A percentile compares a stretch with the other conserved stretches of the same genome.
phyloP scores from a whole-genome alignment of 2,329 filamentous ascomycete species.

The Cadophora sp. region DNA sequence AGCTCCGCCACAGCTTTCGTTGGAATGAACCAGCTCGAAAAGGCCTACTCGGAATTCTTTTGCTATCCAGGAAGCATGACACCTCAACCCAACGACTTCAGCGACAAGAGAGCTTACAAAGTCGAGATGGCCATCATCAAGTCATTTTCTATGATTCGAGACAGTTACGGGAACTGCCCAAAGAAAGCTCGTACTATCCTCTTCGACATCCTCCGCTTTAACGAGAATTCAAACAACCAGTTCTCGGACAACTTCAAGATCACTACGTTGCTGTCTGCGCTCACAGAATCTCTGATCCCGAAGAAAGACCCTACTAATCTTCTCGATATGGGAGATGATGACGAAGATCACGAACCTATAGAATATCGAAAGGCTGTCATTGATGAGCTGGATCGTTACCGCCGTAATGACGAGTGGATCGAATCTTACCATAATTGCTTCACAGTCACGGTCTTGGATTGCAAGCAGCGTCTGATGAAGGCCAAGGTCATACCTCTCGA shows the following conservation, averaged over 20 bases:
- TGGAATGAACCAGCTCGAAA: constrained; percentile 83
- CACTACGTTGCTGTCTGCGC: constrained; percentile 73
- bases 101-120: constrained; percentile 82
- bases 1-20: constrained; percentile 75
- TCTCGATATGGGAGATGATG: constrained; percentile 51
- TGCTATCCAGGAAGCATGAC: constrained; percentile 80
- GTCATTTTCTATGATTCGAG: constrained; percentile 80
- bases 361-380: constrained; percentile 52
- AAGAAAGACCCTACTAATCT: constrained; percentile 47
- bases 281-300: constrained; percentile 65
- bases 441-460: constrained; percentile 67
- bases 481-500: constrained; percentile 63
- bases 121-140: constrained; percentile 84
- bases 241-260: constrained; percentile 93
- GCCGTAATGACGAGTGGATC: constrained; percentile 73
- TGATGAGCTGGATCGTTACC: constrained; percentile 71
- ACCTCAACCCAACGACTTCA: constrained; percentile 89
- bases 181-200: constrained; percentile 82
- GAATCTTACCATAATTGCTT: constrained; percentile 72
- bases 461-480: constrained; percentile 69
- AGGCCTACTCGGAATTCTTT: constrained; percentile 86
- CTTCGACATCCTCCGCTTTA: constrained; percentile 87
- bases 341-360: constrained; percentile 52
- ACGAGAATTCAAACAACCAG: constrained; percentile 90
- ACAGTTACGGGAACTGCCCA: constrained; percentile 78